Evolutionary conservation across 768 basidiomycete genomes (phyloP), one percentile per base, ranked within the genome.

Genomic region (Gloeophyllum trabeum): DNA sequence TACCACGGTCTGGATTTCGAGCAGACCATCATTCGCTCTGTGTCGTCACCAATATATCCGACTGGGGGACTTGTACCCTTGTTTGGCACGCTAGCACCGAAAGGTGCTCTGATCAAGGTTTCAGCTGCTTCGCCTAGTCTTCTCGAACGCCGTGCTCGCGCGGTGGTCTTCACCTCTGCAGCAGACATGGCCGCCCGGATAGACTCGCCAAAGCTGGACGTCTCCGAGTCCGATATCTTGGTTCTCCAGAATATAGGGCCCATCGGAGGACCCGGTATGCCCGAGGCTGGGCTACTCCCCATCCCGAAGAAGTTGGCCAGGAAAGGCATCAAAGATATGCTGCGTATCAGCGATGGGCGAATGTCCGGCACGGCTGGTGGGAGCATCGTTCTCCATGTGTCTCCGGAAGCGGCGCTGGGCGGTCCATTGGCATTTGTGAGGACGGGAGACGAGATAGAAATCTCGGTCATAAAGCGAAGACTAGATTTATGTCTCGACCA

Each of bases 391-490:
- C 48, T 56, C 5, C 54, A 56, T 40, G 46, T 56, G 18, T 32
- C 54, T 10, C 54, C 54, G 2, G 54, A 56, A 45, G 47, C 54
- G 18, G 51, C 48, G 21, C 41, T 45, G 6, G 54, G 54, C 19
- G 53, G 53, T 5, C 51, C 49, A 20, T 52, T 48, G 25, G 54
- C 51, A 6, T 25, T 53, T n/a, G 51, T 56, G 4, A 48, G 45
- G 7, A 41, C 48, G 32, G 49, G 51, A 12, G 54, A 56, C 41
- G 44, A 55, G 25, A 59, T 64, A 39, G 44, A 50, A 43, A 58
- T 64, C 35, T 61, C 62, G 44, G 60, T 58, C 4, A 52, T 53
- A 24, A 46, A 44, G 24, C 56, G 61, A 42, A 56, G 51, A 19
- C 46, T 63, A 5, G 32, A 35, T 23, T 32, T 55, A 14, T 35